These are phyloP conservation scores for Claviceps sp. DNA, from an alignment of 2,329 filamentous ascomycete species.

Conservation along the genomic window DNA sequence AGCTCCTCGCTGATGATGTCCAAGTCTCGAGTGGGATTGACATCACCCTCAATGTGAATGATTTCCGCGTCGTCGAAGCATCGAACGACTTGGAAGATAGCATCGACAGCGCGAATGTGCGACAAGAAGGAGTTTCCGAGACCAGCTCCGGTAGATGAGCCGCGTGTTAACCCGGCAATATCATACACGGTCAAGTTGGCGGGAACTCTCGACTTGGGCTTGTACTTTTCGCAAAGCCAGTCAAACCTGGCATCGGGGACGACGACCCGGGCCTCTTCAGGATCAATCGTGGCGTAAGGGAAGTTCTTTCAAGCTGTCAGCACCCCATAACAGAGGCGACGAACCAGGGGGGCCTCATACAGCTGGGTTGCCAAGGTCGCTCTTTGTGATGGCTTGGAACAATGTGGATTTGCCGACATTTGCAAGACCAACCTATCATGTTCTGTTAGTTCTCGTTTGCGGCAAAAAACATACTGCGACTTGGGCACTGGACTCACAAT, in stretches of 20 bases:
- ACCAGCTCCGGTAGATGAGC: constrained; percentile 92
- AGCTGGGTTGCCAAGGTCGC: constrained; percentile 90
- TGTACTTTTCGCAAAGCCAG: constrained; percentile 92
- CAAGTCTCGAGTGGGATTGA: constrained; percentile 85
- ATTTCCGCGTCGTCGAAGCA: constrained; percentile 99
- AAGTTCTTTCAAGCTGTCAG: constrained; percentile 60
- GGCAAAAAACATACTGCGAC: not conserved
- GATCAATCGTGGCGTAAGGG: constrained; percentile 97
- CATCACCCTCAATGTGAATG: constrained; percentile 97
- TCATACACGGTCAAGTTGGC: constrained; percentile 98
- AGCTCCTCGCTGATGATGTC: constrained; percentile 96
- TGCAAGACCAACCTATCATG: constrained; percentile 74
- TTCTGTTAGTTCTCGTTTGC: constrained; percentile 3
- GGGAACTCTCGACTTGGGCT: constrained; percentile 93
- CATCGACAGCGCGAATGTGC: constrained; percentile 94
- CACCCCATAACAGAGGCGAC: constrained; percentile 22
- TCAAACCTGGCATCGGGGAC: constrained; percentile 94
- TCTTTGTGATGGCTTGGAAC: constrained; percentile 99
- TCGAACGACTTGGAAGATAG: constrained; percentile 92
- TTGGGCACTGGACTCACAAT: constrained; percentile 53
- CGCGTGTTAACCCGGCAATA: constrained; percentile 90
- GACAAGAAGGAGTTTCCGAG: constrained; percentile 97
- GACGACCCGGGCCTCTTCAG: constrained; percentile 93
- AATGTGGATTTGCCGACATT: constrained; percentile 99
- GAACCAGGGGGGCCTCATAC: constrained; percentile 37